These are phyloP conservation scores for Asclepias syriaca DNA, from an alignment of 257 asterid species.

Conservation along the genomic window DNA sequence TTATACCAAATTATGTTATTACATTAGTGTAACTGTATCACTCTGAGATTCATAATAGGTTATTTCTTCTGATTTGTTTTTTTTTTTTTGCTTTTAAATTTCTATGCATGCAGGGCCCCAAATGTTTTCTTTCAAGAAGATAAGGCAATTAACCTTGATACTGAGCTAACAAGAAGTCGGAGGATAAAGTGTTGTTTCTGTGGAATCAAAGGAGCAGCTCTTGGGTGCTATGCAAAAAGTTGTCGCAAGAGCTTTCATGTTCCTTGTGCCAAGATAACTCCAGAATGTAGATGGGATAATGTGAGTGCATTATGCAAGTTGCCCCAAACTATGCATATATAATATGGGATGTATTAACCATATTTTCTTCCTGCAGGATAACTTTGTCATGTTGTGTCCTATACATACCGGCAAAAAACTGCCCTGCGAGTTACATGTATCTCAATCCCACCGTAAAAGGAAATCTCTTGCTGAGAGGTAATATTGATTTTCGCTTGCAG, in stretches of 20 bases:
- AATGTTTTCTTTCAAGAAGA: slow-evolving; percentile 75
- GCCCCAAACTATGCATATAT: neutral
- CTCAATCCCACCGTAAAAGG: slow-evolving; percentile 38
- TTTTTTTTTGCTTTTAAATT: neutral
- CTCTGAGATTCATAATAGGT: neutral
- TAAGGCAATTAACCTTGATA: slow-evolving; percentile 61
- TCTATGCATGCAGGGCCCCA: slow-evolving; percentile 76
- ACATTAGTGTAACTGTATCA: neutral
- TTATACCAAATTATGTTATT: neutral
- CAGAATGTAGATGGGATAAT: slow-evolving; percentile 83
- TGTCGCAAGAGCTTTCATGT: slow-evolving; percentile 93
- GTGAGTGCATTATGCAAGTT: slow-evolving; percentile 29
- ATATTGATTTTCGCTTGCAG: slow-evolving; percentile 3
- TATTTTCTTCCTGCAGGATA: slow-evolving; percentile 48
- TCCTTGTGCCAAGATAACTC: slow-evolving; percentile 84
- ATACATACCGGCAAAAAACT: slow-evolving; percentile 55
- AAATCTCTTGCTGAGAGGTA: slow-evolving; percentile 45
- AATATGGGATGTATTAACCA: neutral
- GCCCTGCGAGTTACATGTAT: slow-evolving; percentile 48
- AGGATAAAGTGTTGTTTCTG: slow-evolving; percentile 74
- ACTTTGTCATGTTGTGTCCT: slow-evolving; percentile 88
- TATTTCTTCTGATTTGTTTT: neutral
- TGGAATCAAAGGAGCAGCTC: slow-evolving; percentile 91
- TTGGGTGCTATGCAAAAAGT: slow-evolving; percentile 80
- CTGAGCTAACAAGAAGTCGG: slow-evolving; percentile 76